Evolutionary conservation across 2,329 filamentous ascomycete genomes (phyloP).

Genomic region (Colletotrichum sp.): DNA sequence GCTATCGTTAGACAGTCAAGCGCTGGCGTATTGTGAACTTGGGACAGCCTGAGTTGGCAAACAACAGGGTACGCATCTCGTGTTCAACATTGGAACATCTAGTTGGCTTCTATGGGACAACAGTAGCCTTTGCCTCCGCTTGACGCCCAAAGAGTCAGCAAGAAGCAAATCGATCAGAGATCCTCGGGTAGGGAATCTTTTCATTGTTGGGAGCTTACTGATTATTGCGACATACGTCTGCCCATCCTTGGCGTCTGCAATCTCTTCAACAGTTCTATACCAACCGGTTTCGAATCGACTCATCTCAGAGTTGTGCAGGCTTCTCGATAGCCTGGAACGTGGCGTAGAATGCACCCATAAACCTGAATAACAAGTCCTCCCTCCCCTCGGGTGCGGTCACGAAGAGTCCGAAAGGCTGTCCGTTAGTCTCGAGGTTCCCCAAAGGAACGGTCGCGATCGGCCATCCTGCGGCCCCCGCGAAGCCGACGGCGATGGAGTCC

Average conservation of each 20-base stretch:
- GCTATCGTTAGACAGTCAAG: not conserved
- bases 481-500: conserved; percentile 22
- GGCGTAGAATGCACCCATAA: not conserved
- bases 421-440: conserved; percentile 26
- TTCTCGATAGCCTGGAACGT: not conserved
- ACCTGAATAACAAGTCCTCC: not conserved
- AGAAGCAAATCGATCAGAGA: not conserved
- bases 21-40: not conserved
- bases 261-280: not conserved
- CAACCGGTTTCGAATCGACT: not conserved
- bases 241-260: not conserved
- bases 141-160: not conserved
- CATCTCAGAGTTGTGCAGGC: not conserved
- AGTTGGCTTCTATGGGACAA: not conserved
- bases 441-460: conserved; percentile 31
- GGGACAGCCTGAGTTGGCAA: not conserved
- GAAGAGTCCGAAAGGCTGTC: conserved; percentile 30
- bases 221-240: not conserved
- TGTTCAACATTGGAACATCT: not conserved
- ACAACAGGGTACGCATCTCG: not conserved
- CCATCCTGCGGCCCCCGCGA: conserved; percentile 26
- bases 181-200: not conserved
- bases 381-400: conserved; percentile 20
- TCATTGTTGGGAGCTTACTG: not conserved
- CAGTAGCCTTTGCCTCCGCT: not conserved